These are phyloP conservation scores for Strobilomyces echinocephalus DNA, from an alignment of 768 basidiomycete genomes.

Conservation along the genomic window DNA sequence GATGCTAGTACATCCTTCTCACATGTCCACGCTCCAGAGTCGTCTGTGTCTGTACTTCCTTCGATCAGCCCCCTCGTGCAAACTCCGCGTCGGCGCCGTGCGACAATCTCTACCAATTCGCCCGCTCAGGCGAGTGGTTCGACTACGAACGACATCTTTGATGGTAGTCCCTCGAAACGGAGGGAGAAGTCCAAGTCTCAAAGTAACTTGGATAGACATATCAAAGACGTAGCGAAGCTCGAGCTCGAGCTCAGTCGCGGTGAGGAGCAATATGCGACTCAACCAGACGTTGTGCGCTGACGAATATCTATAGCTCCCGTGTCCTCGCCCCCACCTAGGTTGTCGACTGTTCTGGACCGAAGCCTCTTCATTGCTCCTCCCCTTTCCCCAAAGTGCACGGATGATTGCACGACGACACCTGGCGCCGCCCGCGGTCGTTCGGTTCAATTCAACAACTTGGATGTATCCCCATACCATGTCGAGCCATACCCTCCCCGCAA, in stretches of 20 bases:
- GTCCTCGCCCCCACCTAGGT: conserved; percentile 40
- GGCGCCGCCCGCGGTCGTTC: conserved; percentile 10
- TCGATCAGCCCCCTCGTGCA: conserved; percentile 19
- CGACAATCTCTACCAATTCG: conserved; percentile 65
- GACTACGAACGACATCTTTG: conserved; percentile 30
- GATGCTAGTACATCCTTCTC: conserved; percentile 24
- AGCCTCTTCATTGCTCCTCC: conserved; percentile 62
- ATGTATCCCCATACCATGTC: conserved; percentile 57
- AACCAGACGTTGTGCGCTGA: not conserved
- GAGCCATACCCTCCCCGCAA: conserved; percentile 58
- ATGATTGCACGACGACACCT: conserved; percentile 32
- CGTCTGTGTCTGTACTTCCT: conserved; percentile 19
- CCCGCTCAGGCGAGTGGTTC: conserved; percentile 39
- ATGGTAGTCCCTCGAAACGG: conserved; percentile 55
- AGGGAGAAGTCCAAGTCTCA: conserved; percentile 66
- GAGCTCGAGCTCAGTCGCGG: conserved; percentile 62
- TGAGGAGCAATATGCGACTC: conserved; percentile 31
- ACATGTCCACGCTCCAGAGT: conserved; percentile 15
- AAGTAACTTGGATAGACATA: conserved; percentile 60
- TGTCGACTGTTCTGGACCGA: conserved; percentile 66
- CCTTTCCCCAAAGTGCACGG: conserved; percentile 33
- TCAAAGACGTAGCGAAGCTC: conserved; percentile 59
- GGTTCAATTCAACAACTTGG: conserved; percentile 41
- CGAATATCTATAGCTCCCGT: conserved; percentile 28
- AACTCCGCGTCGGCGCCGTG: conserved; percentile 44